Evolutionary conservation across 2,329 filamentous ascomycete species (phyloP), one percentile per base, ranked within the genome.

Genomic region (Aspergillus sp.): DNA sequence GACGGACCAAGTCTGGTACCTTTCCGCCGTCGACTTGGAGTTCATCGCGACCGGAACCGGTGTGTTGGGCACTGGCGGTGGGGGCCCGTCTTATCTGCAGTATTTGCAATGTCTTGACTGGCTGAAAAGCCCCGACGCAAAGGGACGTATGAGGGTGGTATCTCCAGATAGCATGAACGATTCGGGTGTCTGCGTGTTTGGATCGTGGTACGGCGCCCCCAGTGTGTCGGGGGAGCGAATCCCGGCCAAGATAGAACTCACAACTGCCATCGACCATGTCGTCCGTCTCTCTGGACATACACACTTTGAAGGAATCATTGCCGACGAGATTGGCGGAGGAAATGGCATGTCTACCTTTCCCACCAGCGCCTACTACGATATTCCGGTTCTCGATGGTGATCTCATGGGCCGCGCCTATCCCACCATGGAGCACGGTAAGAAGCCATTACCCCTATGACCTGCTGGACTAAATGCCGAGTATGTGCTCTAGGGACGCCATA

Each of bases 361-460:
- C 41, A 69, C 63, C 6, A 65, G 69, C 47, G 69, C 65, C 38
- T 60, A 67, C 21, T 72, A 71, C 48, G 71, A 79, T 47, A 66
- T 79, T 9, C 78, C 79, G 0, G 75, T 76, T 21, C 72, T 80
- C 4, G 79, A 81, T 55, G 79, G 75, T 3, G 80, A 81, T 60
- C 76, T 78, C 69, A 81, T 81, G 80, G 79, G 79, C 9, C 69
- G 79, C 17, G 80, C 79, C 6, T 81, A 80, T 63, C 80, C 80
- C 1, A 66, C 60, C 6, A 55, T 66, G 21, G 63, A 62, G 41
- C 64, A 67, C n/a, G 60, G 12, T 45, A 45, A 12, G 10, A 6
- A 23, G 2, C 10, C 19, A 4, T 49, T 30, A 30, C 30, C 23
- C 17, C 17, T 21, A 28, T 48, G 4, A 32, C 10, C 32, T 25